Base-by-base conservation (phyloP, 441 rosid species). In the Bruguiera hainesii region DNA sequence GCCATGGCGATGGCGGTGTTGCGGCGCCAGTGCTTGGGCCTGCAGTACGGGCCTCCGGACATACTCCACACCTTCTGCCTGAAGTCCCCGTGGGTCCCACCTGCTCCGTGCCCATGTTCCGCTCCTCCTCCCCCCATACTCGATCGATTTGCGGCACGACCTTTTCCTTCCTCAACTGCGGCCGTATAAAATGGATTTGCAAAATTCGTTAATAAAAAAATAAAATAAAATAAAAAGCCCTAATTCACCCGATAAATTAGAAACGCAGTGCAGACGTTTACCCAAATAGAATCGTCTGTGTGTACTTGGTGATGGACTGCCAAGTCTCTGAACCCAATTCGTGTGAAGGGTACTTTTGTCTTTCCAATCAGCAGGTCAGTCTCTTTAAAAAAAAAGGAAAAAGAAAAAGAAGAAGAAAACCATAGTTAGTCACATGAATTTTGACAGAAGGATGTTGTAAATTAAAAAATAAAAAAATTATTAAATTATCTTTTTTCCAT, bases 11-110 rank as follows among this genome's bases (percentile, higher is more conserved):
- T 71, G 82, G 99, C 99, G 13, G 99, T 94, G 75, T 94, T 94
- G 72, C 99, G 94, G 65, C 81, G 82, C 99, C 99, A 94, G 84
- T 94, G 97, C 73, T 91, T 91, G 46, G 99, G 99, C 63, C 99
- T 75, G 84, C 99, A 91, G 79, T 91, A 46, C 25, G 99, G 94
- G 19, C 99, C 98, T 49, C 99, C 99, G 53, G 83, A 7, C 97
- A 91, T 87, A 71, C 89, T 91, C 99, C 99, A 94, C 13, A 94
- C 99, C 76, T 95, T 95, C 35, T 69, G 73, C 83, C 99, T 86
- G 82, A 91, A 95, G 71, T 95, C 98, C 56, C 87, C 90, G 35
- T 81, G 83, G 33, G 69, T 71, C n/a, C 83, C 90, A 67, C 80
- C 94, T 65, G 79, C 93, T 37, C 90, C 95, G 59, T 84, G 89